A percentile compares a stretch with the other conserved stretches of the same genome.
These are phyloP conservation scores for Neofusicoccum sp. DNA, from an alignment of 2,329 filamentous ascomycete genomes.

Conservation along the genomic window DNA sequence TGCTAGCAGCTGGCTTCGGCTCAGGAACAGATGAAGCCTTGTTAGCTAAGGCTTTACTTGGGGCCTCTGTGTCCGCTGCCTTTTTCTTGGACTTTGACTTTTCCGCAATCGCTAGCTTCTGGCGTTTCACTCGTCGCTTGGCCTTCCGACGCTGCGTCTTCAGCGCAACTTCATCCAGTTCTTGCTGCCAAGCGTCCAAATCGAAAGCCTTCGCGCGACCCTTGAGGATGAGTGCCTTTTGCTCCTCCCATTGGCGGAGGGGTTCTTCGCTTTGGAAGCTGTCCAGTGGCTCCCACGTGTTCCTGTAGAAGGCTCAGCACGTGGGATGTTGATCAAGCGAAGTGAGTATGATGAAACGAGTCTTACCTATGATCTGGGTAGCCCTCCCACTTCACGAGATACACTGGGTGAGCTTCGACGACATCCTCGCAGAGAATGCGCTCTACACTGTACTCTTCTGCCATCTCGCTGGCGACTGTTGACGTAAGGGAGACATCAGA, in stretches of 20 bases:
- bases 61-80: too few relatives aligned
- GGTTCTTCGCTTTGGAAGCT: not conserved
- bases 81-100: too few relatives aligned
- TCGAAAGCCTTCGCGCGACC: not conserved
- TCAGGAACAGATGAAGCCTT: too few relatives aligned
- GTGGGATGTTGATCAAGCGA: not conserved
- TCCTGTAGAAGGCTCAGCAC: not conserved
- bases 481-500: constrained; percentile 59
- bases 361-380: constrained; percentile 49
- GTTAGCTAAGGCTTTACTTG: too few relatives aligned
- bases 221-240: not conserved
- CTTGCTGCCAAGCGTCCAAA: not conserved
- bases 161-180: not conserved
- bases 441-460: constrained; percentile 25
- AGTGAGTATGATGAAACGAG: too few relatives aligned
- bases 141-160: not conserved
- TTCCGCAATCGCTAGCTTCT: not conserved
- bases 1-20: too few relatives aligned
- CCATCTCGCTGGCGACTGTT: constrained; percentile 33
- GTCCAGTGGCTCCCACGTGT: not conserved
- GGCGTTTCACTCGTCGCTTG: not conserved
- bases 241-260: not conserved
- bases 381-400: constrained; percentile 63
- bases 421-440: constrained; percentile 31
- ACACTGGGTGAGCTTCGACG: constrained; percentile 45